A percentile compares a stretch with the other conserved stretches of the same genome.
These are phyloP conservation scores for Heterobasidion occidentale DNA, from an alignment of 1,284 basidiomycete species.

Conservation along the genomic window DNA sequence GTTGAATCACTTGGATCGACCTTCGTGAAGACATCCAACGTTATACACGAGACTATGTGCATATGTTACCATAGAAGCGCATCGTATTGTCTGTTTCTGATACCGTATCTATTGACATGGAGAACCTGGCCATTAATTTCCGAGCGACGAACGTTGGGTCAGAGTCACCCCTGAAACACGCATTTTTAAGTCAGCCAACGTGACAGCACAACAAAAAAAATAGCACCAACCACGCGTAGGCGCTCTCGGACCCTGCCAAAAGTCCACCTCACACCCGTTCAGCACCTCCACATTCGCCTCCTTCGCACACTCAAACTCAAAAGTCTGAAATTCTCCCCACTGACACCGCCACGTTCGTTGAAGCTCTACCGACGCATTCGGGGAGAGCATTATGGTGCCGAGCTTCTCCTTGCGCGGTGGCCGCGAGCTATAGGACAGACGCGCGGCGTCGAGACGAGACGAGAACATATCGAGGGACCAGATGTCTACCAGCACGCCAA, in stretches of 20 bases:
- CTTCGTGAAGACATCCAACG: too few relatives aligned
- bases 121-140: too few relatives aligned
- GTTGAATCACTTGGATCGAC: too few relatives aligned
- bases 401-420: not conserved
- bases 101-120: too few relatives aligned
- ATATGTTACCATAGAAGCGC: too few relatives aligned
- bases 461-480: not conserved
- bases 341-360: not conserved
- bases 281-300: not conserved
- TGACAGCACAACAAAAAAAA: not conserved
- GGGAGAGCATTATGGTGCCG: not conserved
- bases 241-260: not conserved
- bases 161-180: not conserved
- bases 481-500: not conserved
- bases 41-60: too few relatives aligned
- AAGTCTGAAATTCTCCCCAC: not conserved
- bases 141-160: not conserved
- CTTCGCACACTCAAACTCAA: not conserved
- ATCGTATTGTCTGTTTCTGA: too few relatives aligned
- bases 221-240: not conserved
- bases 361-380: not conserved
- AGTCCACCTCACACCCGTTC: not conserved
- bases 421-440: not conserved
- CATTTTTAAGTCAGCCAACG: not conserved
- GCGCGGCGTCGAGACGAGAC: not conserved